These are phyloP conservation scores for Cladosporium sp. DNA, from an alignment of 2,329 filamentous ascomycete species.

Conservation along the genomic window DNA sequence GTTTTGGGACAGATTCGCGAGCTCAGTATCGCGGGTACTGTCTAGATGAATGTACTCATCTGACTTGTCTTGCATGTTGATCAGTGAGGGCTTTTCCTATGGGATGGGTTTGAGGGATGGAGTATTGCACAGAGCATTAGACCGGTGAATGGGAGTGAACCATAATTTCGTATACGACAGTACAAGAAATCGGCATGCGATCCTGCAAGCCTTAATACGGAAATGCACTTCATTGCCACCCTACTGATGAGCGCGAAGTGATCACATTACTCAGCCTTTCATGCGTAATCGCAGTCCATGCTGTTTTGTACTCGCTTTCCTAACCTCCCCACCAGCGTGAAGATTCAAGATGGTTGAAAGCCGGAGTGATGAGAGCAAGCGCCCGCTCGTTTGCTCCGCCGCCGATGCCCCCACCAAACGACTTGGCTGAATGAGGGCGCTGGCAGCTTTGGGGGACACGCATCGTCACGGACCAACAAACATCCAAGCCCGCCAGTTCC, in stretches of 20 bases:
- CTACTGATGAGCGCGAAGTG: no score
- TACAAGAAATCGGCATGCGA: neutral
- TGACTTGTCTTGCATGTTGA: neutral
- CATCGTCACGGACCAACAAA: conserved; percentile 1
- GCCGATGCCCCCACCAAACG: neutral
- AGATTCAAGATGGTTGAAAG: no score
- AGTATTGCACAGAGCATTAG: neutral
- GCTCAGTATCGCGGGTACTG: conserved; percentile 81
- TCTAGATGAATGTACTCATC: conserved; percentile 34
- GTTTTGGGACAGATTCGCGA: conserved; percentile 96
- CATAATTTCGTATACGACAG: neutral
- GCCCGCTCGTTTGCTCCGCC: no score
- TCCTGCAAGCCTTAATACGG: no score
- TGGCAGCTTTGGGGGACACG: neutral
- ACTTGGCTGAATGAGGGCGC: neutral
- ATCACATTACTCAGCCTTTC: no score
- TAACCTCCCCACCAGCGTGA: no score
- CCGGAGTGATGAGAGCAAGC: no score
- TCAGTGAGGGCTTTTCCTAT: no score
- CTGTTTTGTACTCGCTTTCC: no score
- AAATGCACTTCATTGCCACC: no score
- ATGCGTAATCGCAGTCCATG: no score
- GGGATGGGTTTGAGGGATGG: neutral
- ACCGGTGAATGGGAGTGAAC: neutral
- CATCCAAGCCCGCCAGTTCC: neutral